phyloP scores from a whole-genome alignment of 441 rosid species.

The Erodium moschatum region DNA sequence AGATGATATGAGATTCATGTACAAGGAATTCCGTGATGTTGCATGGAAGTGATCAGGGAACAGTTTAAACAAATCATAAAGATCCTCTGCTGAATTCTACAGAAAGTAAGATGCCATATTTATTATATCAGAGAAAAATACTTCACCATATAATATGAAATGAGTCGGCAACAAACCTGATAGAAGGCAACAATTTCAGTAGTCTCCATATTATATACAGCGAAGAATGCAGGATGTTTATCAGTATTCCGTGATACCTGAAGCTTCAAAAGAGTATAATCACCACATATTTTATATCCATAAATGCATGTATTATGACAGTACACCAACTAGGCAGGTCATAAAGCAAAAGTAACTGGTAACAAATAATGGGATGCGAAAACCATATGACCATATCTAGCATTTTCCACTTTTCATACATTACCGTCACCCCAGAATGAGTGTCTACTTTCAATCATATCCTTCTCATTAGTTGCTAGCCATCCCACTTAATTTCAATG shows the following conservation, averaged over 20 bases:
- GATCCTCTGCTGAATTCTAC: conserved; percentile 84
- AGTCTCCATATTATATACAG: conserved; percentile 94
- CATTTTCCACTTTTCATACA: too few relatives aligned
- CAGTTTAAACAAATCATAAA: conserved; percentile 71
- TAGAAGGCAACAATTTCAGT: conserved; percentile 89
- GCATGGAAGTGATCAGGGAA: conserved; percentile 70
- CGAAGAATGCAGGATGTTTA: conserved; percentile 54
- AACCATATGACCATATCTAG: too few relatives aligned
- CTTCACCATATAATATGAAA: not conserved
- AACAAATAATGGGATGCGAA: not conserved
- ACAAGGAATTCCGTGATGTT: conserved; percentile 48
- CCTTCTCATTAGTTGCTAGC: too few relatives aligned
- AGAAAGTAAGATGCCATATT: conserved; percentile 16
- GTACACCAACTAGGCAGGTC: not conserved
- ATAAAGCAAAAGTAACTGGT: not conserved
- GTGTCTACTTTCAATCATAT: too few relatives aligned
- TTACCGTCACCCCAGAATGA: too few relatives aligned
- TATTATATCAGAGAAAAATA: conserved; percentile 11
- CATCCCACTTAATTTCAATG: too few relatives aligned
- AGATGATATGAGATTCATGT: conserved; percentile 77
- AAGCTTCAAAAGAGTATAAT: conserved; percentile 22
- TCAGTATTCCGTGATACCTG: conserved; percentile 40
- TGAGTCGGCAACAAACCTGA: conserved; percentile 40
- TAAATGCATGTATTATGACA: not conserved
- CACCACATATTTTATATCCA: not conserved